Conservation (phyloP, 176 grass and related monocot genomes). For the bread wheat (Triticum aestivum) region IWGSC_CS_RefSeq_v2.1 NC_057808.1:539446945-539447444, state of each 20-base stretch:
- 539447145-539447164: not conserved
- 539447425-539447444: not conserved
- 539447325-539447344: not conserved
- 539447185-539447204: not conserved
- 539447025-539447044: not conserved
- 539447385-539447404: conserved; percentile 60
- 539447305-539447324: not conserved
- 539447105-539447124: not conserved
- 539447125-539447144: too few relatives aligned
- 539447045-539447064: not conserved
- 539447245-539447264: not conserved
- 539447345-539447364: not conserved
- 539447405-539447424: conserved; percentile 54
- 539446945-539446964: not conserved
- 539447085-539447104: conserved; percentile 34
- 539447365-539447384: conserved; percentile 22
- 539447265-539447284: not conserved
- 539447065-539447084: not conserved
- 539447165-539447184: not conserved
- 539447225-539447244: not conserved
- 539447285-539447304: conserved; percentile 17
- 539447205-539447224: not conserved
- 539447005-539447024: not conserved
- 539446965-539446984: not conserved
- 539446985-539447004: not conserved